Conservation (phyloP, 1,284 basidiomycete species). For the Fomes fomentarius region DNA sequence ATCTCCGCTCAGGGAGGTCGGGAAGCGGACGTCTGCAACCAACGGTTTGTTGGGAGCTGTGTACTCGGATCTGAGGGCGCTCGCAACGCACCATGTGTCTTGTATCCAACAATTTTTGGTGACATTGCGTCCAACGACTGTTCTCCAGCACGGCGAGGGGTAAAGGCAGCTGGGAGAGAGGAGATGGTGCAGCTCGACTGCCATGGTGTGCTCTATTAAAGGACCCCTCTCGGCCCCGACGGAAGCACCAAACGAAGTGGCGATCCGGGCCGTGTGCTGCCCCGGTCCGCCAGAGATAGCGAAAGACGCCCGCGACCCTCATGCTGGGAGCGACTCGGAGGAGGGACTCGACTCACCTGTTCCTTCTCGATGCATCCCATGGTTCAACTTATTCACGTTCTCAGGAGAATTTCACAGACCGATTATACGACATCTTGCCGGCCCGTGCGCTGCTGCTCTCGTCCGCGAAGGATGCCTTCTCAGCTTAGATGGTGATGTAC, state of each 20-base stretch:
- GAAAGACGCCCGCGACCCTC: background rate
- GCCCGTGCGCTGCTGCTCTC: too few species aligned
- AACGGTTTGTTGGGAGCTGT: background rate
- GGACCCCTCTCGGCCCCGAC: background rate
- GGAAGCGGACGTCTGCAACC: conserved; percentile 76
- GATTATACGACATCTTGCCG: too few species aligned
- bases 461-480: too few species aligned
- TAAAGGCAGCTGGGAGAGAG: background rate
- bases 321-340: too few species aligned
- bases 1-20: conserved; percentile 83
- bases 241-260: background rate
- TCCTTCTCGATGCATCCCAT: too few species aligned
- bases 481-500: too few species aligned
- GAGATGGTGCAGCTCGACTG: conserved; percentile 4
- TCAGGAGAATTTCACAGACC: too few species aligned
- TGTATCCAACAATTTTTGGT: conserved; percentile 53
- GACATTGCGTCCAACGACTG: conserved; percentile 26
- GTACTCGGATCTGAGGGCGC: background rate
- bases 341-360: too few species aligned
- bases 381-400: too few species aligned
- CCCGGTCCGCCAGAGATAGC: conserved; percentile 18
- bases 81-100: conserved; percentile 49
- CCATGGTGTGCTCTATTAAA: conserved; percentile 11
- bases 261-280: conserved; percentile 9
- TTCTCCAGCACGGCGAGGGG: background rate